Conservation (phyloP, 176 grass and related monocot species). For the Puccinellia tenuiflora region DNA sequence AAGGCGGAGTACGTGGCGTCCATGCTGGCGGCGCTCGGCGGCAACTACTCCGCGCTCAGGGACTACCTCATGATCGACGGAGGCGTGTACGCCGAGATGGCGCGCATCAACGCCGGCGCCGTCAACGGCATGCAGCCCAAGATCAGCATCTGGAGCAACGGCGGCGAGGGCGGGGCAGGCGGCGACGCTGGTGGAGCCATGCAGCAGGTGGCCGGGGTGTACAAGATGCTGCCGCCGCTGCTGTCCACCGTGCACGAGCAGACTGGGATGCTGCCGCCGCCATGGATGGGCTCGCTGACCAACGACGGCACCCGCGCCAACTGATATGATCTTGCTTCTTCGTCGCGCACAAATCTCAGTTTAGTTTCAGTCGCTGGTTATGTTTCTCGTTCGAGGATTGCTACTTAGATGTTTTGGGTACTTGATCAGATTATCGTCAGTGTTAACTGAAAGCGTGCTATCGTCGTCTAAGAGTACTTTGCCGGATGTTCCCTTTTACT, state of each 20-base stretch:
- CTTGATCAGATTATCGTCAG: no score
- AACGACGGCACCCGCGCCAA: not conserved
- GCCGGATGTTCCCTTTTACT: no score
- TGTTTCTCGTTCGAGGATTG: no score
- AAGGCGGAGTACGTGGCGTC: not conserved
- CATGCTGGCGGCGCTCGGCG: not conserved
- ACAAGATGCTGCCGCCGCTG: not conserved
- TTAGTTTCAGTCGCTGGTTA: not conserved
- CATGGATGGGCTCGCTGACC: not conserved
- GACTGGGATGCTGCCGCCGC: not conserved
- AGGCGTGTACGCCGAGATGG: not conserved
- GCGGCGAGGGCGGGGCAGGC: not conserved
- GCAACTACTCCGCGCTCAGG: not conserved
- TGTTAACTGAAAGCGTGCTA: no score
- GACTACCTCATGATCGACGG: slow-evolving; percentile 2
- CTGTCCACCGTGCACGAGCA: not conserved
- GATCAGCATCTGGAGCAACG: not conserved
- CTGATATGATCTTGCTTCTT: not conserved
- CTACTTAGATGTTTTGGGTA: no score
- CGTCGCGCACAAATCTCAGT: not conserved
- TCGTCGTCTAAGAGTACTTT: no score
- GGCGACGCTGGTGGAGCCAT: not conserved
- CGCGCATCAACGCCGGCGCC: not conserved
- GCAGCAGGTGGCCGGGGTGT: not conserved
- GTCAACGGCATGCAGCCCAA: not conserved